These are phyloP conservation scores for Thermomucor indicae-seudaticae DNA, from an alignment of 371 early-diverging fungal genomes.

Conservation along the genomic window DNA sequence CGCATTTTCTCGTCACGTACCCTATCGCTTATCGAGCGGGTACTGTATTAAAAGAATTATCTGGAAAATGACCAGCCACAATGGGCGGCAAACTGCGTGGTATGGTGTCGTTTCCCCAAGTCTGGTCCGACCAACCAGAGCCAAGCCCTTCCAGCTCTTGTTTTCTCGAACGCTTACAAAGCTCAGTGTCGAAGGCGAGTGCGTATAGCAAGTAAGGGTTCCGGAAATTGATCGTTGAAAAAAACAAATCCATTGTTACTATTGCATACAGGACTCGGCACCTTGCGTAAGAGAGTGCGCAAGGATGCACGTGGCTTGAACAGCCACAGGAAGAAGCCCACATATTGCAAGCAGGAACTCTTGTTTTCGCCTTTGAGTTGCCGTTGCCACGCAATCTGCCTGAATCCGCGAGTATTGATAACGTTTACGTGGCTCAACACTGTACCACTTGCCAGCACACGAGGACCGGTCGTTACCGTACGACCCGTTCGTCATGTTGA, in stretches of 20 bases:
- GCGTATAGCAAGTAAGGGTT: too few relatives aligned
- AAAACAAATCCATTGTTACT: too few relatives aligned
- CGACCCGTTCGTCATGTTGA: too few relatives aligned
- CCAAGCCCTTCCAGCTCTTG: constrained; percentile 23
- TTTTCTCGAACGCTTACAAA: constrained; percentile 23
- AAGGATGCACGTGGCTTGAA: constrained; percentile 29
- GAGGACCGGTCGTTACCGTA: too few relatives aligned
- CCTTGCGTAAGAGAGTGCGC: constrained; percentile 16
- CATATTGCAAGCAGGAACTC: constrained; percentile 17
- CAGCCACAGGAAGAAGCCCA: constrained; percentile 14
- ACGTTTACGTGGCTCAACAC: constrained; percentile 30
- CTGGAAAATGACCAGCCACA: constrained; percentile 32
- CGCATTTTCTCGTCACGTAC: too few relatives aligned
- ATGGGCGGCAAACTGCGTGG: constrained; percentile 36
- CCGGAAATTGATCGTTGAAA: too few relatives aligned
- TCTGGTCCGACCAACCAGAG: constrained; percentile 24
- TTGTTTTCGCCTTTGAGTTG: constrained; percentile 37
- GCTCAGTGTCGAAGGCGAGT: constrained; percentile 6
- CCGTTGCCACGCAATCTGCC: constrained; percentile 33
- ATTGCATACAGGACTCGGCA: too few relatives aligned
- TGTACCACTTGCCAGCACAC: too few relatives aligned
- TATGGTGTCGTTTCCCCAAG: constrained; percentile 29
- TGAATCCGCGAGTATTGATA: constrained; percentile 29
- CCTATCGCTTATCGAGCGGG: not conserved
- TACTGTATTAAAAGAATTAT: constrained; percentile 13